A percentile compares a stretch with the other conserved stretches of the same genome.
These are phyloP conservation scores for Gaultheria prostrata DNA, from an alignment of 148 eudicot genomes.

Conservation along the genomic window DNA sequence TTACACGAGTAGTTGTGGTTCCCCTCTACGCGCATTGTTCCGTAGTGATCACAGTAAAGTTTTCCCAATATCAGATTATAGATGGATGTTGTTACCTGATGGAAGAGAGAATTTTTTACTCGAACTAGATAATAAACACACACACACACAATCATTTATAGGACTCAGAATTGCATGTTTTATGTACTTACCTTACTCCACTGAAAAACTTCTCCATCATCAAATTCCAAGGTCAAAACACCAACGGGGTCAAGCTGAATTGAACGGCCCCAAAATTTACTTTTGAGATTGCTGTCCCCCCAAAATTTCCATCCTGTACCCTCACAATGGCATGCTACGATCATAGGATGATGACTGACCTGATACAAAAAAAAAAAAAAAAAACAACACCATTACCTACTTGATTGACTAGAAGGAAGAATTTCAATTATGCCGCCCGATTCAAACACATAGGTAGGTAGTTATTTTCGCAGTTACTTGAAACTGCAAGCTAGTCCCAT, in stretches of 20 bases:
- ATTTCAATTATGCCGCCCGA: neutral
- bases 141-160: neutral
- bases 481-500: neutral
- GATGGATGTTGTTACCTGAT: conserved; percentile 86
- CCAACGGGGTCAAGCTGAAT: conserved; percentile 95
- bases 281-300: conserved; percentile 89
- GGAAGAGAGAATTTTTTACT: conserved; percentile 2
- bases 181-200: conserved; percentile 75
- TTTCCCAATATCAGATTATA: conserved; percentile 90
- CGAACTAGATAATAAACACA: neutral
- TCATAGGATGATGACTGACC: conserved; percentile 96
- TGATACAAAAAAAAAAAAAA: conserved; percentile 13
- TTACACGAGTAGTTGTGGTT: conserved; percentile 61
- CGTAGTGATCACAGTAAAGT: conserved; percentile 84
- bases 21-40: conserved; percentile 88
- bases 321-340: conserved; percentile 91
- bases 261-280: conserved; percentile 98
- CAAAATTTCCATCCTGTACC: conserved; percentile 83
- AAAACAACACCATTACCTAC: neutral
- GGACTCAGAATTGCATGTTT: neutral
- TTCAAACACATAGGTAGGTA: neutral
- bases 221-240: conserved; percentile 69
- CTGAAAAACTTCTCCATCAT: conserved; percentile 90
- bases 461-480: neutral
- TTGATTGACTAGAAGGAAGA: neutral